Conservation (phyloP, 2,329 filamentous ascomycete genomes). For the Ceratocystis cacaofunesta region DNA sequence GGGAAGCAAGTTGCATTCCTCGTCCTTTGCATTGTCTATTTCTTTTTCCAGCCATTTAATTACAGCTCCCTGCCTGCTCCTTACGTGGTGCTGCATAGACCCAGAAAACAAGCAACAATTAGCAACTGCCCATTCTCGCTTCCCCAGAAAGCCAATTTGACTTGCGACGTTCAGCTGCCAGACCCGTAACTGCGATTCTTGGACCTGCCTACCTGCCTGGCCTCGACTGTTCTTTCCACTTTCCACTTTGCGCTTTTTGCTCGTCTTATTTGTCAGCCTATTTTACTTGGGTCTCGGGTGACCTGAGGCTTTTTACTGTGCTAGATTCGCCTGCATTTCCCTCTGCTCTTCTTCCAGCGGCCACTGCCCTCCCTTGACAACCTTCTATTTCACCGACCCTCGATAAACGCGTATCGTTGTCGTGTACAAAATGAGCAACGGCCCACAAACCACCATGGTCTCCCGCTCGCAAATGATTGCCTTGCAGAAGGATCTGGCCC, state of each 20-base stretch:
- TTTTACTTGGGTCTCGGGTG: neutral
- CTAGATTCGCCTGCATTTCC: neutral
- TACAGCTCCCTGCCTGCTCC: conserved; percentile 13
- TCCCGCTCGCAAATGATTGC: conserved; percentile 6
- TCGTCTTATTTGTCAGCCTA: neutral
- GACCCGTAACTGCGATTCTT: neutral
- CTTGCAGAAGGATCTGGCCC: conserved; percentile 32
- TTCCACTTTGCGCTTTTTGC: neutral
- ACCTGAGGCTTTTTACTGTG: neutral
- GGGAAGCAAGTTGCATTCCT: neutral
- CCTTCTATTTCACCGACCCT: neutral
- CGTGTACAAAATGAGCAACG: neutral
- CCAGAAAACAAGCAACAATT: neutral
- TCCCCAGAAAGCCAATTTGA: neutral
- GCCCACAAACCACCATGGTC: neutral
- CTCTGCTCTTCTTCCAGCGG: neutral
- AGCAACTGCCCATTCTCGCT: neutral
- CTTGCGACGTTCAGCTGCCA: neutral
- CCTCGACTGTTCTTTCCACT: neutral
- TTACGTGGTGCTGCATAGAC: neutral
- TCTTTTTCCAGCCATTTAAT: conserved; percentile 13
- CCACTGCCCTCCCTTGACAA: neutral
- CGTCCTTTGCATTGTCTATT: conserved; percentile 10
- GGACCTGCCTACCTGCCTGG: neutral
- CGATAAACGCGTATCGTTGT: neutral